Conservation (phyloP, 1,284 basidiomycete genomes). For the Hortiboletus rubellus region DNA sequence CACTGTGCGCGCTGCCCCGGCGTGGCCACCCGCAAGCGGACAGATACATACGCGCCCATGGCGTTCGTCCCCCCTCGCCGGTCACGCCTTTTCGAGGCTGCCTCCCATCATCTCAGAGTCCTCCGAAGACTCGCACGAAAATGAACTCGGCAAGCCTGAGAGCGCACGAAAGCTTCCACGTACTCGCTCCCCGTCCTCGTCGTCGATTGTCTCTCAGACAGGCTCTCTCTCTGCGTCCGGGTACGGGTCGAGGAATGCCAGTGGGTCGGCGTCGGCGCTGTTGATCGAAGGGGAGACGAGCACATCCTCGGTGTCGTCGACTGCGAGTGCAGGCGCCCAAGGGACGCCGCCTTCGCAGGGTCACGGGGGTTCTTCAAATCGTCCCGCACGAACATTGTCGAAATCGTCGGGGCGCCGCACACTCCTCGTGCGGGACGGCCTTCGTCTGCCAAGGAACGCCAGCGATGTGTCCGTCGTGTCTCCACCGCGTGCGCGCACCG, state of each 20-base stretch:
- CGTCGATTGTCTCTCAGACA: conserved; percentile 23
- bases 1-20: conserved; percentile 14
- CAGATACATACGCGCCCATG: conserved; percentile 25
- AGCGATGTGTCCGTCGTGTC: conserved; percentile 5
- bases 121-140: conserved; percentile 20
- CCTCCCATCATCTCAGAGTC: conserved; percentile 24
- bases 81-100: conserved; percentile 21
- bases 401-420: conserved; percentile 11
- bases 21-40: conserved; percentile 11
- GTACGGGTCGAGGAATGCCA: conserved; percentile 18
- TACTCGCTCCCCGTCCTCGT: conserved; percentile 11
- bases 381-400: conserved; percentile 6
- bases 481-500: conserved; percentile 25
- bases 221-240: conserved; percentile 12
- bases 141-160: background rate
- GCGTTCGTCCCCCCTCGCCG: conserved; percentile 30
- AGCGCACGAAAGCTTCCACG: background rate
- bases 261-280: conserved; percentile 5
- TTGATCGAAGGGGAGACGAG: conserved; percentile 23
- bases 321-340: conserved; percentile 9
- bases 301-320: conserved; percentile 26
- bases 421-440: background rate
- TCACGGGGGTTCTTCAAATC: conserved; percentile 10
- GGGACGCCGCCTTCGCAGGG: conserved; percentile 24
- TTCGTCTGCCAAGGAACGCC: background rate